phyloP scores from a whole-genome alignment of 1,284 basidiomycete genomes.

The Apiotrichum laibachii region DNA sequence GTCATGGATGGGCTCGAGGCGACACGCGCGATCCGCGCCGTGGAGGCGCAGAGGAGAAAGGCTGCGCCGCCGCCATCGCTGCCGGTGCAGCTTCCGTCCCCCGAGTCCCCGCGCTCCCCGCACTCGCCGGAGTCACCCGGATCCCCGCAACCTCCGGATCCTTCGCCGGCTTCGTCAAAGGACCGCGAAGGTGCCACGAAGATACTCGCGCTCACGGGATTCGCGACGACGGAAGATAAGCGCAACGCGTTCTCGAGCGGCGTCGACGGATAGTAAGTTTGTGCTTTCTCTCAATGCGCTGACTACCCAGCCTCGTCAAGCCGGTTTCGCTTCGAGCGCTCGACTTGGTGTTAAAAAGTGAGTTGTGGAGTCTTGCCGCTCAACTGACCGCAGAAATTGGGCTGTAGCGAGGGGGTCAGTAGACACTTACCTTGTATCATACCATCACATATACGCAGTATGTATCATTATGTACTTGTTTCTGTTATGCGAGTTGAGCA shows the following conservation, averaged over 20 bases:
- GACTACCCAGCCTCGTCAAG: constrained; percentile 65
- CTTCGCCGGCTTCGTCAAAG: background rate
- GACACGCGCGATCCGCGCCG: constrained; percentile 72
- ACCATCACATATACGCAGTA: no score
- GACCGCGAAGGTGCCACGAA: constrained; percentile 44
- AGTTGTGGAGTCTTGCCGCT: constrained; percentile 5
- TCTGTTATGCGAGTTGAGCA: no score
- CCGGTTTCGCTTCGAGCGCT: constrained; percentile 84
- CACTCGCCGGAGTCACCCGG: background rate
- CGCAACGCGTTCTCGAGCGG: constrained; percentile 84
- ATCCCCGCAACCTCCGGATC: no score
- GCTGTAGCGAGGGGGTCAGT: constrained; percentile 11
- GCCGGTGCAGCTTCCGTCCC: no score
- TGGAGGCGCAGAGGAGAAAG: constrained; percentile 61
- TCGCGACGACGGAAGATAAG: constrained; percentile 89
- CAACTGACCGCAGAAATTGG: constrained; percentile 25
- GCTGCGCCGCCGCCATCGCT: background rate
- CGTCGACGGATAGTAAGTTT: constrained; percentile 73
- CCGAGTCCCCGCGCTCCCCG: no score
- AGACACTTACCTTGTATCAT: no score
- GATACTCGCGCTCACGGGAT: constrained; percentile 86
- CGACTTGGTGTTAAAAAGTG: constrained; percentile 73
- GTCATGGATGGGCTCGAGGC: constrained; percentile 84
- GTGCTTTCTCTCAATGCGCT: constrained; percentile 3
- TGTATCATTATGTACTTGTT: no score